Base-by-base conservation (phyloP, 306 rosid genomes). In the Vachellia pachyceras region DNA sequence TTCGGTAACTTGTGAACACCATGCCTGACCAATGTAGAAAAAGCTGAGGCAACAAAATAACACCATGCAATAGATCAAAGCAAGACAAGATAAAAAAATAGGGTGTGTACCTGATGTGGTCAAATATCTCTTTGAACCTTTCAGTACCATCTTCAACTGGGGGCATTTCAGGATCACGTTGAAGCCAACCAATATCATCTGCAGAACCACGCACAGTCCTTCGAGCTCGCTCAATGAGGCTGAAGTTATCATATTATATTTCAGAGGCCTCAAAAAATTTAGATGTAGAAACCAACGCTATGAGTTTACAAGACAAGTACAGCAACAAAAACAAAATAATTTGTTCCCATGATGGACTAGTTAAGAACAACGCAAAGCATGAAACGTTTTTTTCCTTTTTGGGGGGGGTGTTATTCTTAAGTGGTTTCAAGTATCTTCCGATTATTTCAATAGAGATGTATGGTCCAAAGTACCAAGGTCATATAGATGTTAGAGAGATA, bases 111-210 rank as follows among this genome's bases (percentile, higher is more conserved):
- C 91, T 92, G 84, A 96, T 86, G 60, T 57, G 77, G 14, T 80
- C 91, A 80, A 96, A 86, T 85, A 93, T 93, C 78, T 96, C 99
- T 54, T 50, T 79, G 86, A 95, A 95, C 67, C 91, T 95, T 42
- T 89, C 90, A 0, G 98, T 93, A 61, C 99, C 94, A 69, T 95
- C 99, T 82, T 92, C 97, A 78, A 91, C 94, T 0, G 94, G 85
- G 20, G 94, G 97, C 97, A 95, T 86, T 82, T 82, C 92, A 0
- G 92, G 85, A 88, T 90, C 94, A 81, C 82, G 88, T 84, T 91
- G 97, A 75, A 95, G 93, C 99, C 99, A 96, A 37, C 99, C 99
- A 79, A 96, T 93, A 83, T 96, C 99, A 85, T 92, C 98, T 40
- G 97, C 94, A 29, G 98, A 96, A 45, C 99, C 99, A 54, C 86